phyloP scores from a whole-genome alignment of 208 protist genomes.

The Wallacemonas sp. region DNA sequence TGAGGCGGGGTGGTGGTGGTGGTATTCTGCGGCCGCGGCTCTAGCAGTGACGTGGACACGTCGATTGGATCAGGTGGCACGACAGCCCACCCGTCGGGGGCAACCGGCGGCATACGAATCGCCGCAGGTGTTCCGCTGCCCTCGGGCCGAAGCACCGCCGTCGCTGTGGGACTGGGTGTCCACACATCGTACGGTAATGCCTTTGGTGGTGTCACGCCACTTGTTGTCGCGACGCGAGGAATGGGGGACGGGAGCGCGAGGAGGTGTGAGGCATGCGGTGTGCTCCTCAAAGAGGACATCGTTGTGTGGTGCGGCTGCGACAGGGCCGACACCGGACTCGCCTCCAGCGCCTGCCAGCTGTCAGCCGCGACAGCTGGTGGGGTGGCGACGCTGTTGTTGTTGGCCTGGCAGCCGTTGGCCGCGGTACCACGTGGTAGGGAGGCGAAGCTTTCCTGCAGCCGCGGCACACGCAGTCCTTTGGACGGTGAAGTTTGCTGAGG shows the following conservation, averaged over 20 bases:
- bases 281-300: neutral
- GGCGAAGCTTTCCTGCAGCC: constrained; percentile 10
- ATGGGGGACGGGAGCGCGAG: neutral
- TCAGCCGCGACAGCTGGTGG: neutral
- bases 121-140: neutral
- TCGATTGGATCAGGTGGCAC: neutral
- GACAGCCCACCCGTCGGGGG: constrained; percentile 1
- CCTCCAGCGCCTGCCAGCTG: constrained; percentile 5
- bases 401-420: neutral
- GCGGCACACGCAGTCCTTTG: constrained; percentile 5
- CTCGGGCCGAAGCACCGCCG: neutral
- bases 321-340: neutral
- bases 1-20: no score
- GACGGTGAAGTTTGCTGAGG: neutral
- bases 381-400: neutral
- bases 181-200: neutral
- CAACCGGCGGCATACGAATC: neutral
- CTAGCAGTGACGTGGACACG: neutral
- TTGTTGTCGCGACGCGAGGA: neutral
- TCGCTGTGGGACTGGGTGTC: neutral
- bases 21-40: no score
- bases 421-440: neutral
- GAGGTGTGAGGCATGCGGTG: neutral
- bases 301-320: neutral
- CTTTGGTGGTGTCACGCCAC: neutral